phyloP scores from a whole-genome alignment of 2,329 filamentous ascomycete species.

The Claviceps africana region DNA sequence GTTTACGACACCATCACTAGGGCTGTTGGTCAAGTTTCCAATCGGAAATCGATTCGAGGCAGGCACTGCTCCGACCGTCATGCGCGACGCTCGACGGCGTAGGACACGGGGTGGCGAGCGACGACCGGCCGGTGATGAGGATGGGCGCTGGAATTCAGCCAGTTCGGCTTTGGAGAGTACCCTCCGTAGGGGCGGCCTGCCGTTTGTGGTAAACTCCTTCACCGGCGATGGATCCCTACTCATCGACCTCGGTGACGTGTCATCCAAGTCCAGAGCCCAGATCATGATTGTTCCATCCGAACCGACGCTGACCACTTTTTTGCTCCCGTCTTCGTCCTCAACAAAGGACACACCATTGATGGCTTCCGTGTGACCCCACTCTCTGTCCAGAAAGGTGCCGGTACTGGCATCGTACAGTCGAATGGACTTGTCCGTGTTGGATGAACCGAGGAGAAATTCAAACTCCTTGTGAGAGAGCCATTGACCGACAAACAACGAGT shows the following conservation, averaged over 20 bases:
- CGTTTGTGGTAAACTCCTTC: conserved; percentile 40
- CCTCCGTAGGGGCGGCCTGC: conserved; percentile 63
- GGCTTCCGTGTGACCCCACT: conserved; percentile 91
- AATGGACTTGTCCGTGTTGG: conserved; percentile 91
- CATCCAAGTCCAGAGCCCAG: conserved; percentile 46
- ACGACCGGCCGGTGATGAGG: conserved; percentile 28
- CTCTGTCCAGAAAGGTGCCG: conserved; percentile 66
- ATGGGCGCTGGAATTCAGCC: conserved; percentile 56
- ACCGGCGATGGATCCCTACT: conserved; percentile 41
- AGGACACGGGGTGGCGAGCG: conserved; percentile 42
- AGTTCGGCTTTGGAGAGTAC: conserved; percentile 80
- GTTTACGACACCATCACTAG: conserved; percentile 23
- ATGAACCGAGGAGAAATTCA: conserved; percentile 69
- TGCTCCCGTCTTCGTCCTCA: conserved; percentile 40
- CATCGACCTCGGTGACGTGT: conserved; percentile 24
- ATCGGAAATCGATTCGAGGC: conserved; percentile 25
- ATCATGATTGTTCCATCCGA: conserved; percentile 75
- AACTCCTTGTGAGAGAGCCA: conserved; percentile 37
- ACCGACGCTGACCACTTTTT: conserved; percentile 57
- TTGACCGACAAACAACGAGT: conserved; percentile 55
- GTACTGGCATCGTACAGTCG: conserved; percentile 71
- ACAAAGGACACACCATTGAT: conserved; percentile 73
- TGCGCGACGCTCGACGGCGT: conserved; percentile 39
- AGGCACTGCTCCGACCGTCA: conserved; percentile 25
- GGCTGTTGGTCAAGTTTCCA: conserved; percentile 25